A percentile compares a stretch with the other conserved stretches of the same genome.
Evolutionary conservation across 2,329 filamentous ascomycete genomes (phyloP).

Genomic region (Xylogone sp.): DNA sequence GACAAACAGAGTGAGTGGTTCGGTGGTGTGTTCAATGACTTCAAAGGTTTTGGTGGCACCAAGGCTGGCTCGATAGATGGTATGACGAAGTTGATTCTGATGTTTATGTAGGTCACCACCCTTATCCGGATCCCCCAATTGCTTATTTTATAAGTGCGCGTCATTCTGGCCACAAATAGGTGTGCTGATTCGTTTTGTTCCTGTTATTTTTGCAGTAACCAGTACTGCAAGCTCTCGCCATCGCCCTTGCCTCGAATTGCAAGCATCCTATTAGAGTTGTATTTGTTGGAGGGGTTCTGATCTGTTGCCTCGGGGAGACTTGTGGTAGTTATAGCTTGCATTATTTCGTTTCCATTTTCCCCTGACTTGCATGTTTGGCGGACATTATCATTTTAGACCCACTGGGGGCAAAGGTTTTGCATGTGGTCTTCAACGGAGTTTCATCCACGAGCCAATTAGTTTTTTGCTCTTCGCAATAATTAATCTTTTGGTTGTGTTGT

Average conservation of each 20-base stretch:
- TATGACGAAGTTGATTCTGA: conserved; percentile 24
- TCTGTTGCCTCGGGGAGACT: neutral
- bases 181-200: neutral
- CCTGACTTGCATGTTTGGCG: too few species aligned
- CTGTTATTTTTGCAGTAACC: conserved; percentile 21
- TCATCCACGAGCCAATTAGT: too few species aligned
- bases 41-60: conserved; percentile 20
- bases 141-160: neutral
- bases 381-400: too few species aligned
- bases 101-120: conserved; percentile 21
- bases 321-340: neutral
- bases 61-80: conserved; percentile 23
- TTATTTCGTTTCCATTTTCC: neutral
- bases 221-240: conserved; percentile 23
- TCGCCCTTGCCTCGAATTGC: conserved; percentile 17
- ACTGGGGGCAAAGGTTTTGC: too few species aligned
- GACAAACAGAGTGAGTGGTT: conserved; percentile 10
- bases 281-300: conserved; percentile 20
- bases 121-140: neutral
- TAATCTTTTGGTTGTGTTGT: too few species aligned
- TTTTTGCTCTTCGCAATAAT: too few species aligned
- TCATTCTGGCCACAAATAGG: neutral
- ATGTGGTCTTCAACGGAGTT: too few species aligned
- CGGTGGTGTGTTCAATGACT: conserved; percentile 19
- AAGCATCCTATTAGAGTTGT: conserved; percentile 24